Evolutionary conservation across 208 protist species (phyloP).

Genomic region (Endotrypanum monterogeii): DNA sequence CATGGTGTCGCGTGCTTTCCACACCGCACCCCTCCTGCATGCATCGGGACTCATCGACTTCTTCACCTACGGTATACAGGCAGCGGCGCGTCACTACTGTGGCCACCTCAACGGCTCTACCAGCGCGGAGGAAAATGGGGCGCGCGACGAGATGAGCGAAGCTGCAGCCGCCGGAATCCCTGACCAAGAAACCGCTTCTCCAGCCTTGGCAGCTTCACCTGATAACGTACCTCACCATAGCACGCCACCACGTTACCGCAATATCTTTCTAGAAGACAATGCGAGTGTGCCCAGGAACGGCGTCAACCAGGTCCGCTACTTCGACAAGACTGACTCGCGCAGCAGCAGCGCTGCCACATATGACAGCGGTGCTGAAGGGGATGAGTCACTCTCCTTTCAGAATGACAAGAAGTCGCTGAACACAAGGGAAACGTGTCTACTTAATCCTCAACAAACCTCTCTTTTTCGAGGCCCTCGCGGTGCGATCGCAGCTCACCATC

Average conservation of each 20-base stretch:
- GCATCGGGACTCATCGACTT: slow-evolving; percentile 13
- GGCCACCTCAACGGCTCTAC: slow-evolving; percentile 9
- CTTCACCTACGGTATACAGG: slow-evolving; percentile 31
- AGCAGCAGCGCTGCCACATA: slow-evolving; percentile 13
- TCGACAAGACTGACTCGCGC: not conserved
- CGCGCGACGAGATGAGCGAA: not conserved
- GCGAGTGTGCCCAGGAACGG: not conserved
- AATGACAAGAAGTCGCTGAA: not conserved
- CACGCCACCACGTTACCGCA: slow-evolving; percentile 1
- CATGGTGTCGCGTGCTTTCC: not conserved
- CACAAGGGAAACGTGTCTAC: not conserved
- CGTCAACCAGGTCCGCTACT: not conserved
- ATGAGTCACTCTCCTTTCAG: not conserved
- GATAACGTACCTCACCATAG: not conserved
- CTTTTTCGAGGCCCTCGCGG: slow-evolving; percentile 16
- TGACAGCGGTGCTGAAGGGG: slow-evolving; percentile 21
- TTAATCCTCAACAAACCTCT: slow-evolving; percentile 15
- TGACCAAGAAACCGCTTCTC: not conserved
- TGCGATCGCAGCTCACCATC: not conserved
- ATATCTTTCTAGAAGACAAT: slow-evolving; percentile 10
- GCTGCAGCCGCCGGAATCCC: not conserved
- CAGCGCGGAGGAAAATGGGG: not conserved
- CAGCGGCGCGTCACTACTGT: slow-evolving; percentile 22
- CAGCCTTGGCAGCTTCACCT: not conserved
- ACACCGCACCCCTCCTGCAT: slow-evolving; percentile 9